Evolutionary conservation across 1,139 yeast species (phyloP).

Genomic region (Diutina sp.): DNA sequence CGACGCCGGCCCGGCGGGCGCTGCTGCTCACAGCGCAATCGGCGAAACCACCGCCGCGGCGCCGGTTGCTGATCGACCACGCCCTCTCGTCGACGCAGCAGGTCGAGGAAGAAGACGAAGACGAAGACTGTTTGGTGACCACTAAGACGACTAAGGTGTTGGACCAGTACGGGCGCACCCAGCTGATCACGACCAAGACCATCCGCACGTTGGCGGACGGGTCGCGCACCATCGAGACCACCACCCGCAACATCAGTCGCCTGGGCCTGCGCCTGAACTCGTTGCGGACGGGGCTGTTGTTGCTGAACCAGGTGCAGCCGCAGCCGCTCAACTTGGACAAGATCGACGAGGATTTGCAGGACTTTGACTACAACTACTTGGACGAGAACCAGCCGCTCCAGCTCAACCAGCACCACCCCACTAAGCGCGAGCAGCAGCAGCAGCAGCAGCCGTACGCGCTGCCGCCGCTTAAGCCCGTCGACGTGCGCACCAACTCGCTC

Average conservation of each 20-base stretch:
- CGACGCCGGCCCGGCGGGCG: neutral
- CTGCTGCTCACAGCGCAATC: neutral
- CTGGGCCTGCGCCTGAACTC: conserved; percentile 20
- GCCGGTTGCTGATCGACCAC: conserved; percentile 2
- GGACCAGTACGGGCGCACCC: conserved; percentile 30
- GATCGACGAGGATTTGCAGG: conserved; percentile 33
- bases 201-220: conserved; percentile 31
- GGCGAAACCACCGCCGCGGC: conserved; percentile 3
- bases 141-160: conserved; percentile 33
- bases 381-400: conserved; percentile 3
- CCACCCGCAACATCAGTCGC: conserved; percentile 30
- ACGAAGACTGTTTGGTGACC: conserved; percentile 16
- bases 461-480: conserved; percentile 2
- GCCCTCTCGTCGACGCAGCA: conserved; percentile 4
- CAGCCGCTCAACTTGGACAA: conserved; percentile 16
- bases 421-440: neutral
- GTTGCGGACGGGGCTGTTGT: conserved; percentile 11
- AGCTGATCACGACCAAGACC: conserved; percentile 31
- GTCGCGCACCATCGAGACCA: conserved; percentile 31
- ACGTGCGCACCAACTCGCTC: neutral
- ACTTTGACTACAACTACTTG: conserved; percentile 28
- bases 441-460: neutral
- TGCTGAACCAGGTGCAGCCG: conserved; percentile 8
- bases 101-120: conserved; percentile 9
- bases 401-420: conserved; percentile 1